Percentiles rank a stretch among this genome's conserved stretches.
Conservation (phyloP, 176 grass and related monocot genomes). For the Saccharum officinarum region DNA sequence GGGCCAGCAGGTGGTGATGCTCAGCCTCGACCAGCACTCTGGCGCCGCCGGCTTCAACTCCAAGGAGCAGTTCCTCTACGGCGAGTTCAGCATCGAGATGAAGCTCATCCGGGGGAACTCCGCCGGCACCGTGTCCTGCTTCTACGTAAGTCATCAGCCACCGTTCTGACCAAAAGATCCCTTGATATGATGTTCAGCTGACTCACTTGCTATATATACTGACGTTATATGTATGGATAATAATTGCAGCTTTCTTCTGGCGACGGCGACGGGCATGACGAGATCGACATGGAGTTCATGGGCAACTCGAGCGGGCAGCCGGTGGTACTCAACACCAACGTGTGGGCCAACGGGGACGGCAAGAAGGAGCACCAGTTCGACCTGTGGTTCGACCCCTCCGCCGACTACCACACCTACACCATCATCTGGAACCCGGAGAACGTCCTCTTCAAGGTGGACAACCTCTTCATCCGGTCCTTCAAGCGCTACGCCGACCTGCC, state of each 20-base stretch:
- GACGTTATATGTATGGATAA: no score
- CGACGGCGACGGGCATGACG: not conserved
- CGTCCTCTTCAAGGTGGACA: conserved; percentile 64
- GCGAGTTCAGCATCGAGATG: conserved; percentile 31
- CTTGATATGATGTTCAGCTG: no score
- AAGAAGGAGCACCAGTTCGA: conserved; percentile 50
- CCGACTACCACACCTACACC: conserved; percentile 58
- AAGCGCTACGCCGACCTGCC: conserved; percentile 74
- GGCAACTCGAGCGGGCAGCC: not conserved
- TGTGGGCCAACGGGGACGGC: conserved; percentile 4
- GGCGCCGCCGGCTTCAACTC: conserved; percentile 18
- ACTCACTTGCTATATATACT: no score
- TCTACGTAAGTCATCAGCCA: not conserved
- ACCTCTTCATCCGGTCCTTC: conserved; percentile 13
- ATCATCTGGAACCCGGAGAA: conserved; percentile 48
- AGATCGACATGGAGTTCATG: conserved; percentile 34
- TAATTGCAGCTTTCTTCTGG: not conserved
- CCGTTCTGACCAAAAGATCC: no score
- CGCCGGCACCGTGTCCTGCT: conserved; percentile 9
- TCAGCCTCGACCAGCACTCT: conserved; percentile 16
- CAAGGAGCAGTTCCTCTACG: conserved; percentile 27
- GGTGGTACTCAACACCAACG: conserved; percentile 19
- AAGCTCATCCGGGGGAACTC: conserved; percentile 5
- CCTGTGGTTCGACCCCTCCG: conserved; percentile 60
- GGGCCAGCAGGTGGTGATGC: not conserved